Base-by-base conservation (phyloP, 2,329 filamentous ascomycete species). In the Chaetomiaceae sp. region DNA sequence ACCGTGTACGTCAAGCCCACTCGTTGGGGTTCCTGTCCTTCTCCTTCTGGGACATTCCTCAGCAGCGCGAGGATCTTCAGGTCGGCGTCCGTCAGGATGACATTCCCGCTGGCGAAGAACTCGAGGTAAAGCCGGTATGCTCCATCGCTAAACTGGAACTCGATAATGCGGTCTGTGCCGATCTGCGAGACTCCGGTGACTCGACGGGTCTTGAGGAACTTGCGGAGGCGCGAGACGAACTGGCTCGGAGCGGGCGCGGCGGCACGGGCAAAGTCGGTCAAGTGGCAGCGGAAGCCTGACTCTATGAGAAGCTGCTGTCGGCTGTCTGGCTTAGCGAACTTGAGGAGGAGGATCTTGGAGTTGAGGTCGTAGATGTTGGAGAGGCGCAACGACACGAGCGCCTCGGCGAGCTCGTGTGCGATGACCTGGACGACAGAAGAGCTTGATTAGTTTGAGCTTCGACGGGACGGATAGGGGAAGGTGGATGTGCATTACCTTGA, bases 281-380 rank as follows among this genome's bases (percentile, higher is more conserved):
- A 78, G 68, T 99, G 94, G 70, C 90, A 95, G 67, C 94, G 90
- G 71, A 99, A 99, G 27, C 94, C 94, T 1, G 89, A 94, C 69
- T 99, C 94, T 64, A 99, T 84, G 47, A 99, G 78, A 25, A 99
- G 79, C 69, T 97, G 92, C 68, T 94, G 87, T 71, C 91, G 91
- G 61, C 86, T 81, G 66, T 92, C 86, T 39, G 92, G 90, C 69
- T 94, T 95, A 51, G 91, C 85, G 67, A 99, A 94, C 68, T 96
- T 97, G 71, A 99, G 81, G 23, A 97, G 84, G 66, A 97, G 89
- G 66, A 97, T 96, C 67, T 92, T 91, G 60, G 91, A 91, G 58
- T 90, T 95, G 55, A 99, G 83, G 70, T 99, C 94, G 75, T 99
- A 97, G 69, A 96, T 86, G 68, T 99, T 99, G 58, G 89, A 84